Conservation (phyloP, 2,329 filamentous ascomycete species). For the Trichoderma sp. region DNA sequence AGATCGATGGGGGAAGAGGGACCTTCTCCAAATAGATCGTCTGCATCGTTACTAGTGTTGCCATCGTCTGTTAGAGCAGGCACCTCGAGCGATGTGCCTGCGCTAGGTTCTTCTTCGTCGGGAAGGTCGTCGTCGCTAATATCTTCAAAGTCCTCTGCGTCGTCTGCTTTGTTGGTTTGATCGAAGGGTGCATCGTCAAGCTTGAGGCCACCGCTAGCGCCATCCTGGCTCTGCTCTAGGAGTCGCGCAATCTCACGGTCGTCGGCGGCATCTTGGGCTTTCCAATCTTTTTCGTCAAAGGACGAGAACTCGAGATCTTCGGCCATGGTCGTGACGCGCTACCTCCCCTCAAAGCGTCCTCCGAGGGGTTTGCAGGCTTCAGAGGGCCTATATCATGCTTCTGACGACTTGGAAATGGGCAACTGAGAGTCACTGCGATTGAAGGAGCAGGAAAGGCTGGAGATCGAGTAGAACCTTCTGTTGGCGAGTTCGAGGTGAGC, state of each 20-base stretch:
- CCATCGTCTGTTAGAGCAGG: constrained; percentile 58
- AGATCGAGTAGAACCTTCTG: not conserved
- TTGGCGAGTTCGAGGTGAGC: not conserved
- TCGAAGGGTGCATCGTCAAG: constrained; percentile 52
- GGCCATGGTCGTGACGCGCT: constrained; percentile 32
- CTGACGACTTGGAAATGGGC: not conserved
- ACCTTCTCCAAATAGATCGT: constrained; percentile 68
- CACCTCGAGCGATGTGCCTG: constrained; percentile 44
- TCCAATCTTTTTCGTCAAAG: constrained; percentile 36
- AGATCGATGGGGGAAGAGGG: constrained; percentile 48
- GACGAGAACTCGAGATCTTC: constrained; percentile 35
- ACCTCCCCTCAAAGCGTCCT: constrained; percentile 26
- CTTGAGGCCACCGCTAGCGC: constrained; percentile 38
- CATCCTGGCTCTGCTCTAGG: constrained; percentile 42
- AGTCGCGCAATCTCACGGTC: constrained; percentile 46
- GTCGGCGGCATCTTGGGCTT: constrained; percentile 47
- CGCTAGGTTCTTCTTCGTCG: constrained; percentile 65
- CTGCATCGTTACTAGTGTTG: constrained; percentile 56
- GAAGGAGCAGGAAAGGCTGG: not conserved
- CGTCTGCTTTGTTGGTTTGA: constrained; percentile 77
- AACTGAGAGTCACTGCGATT: not conserved
- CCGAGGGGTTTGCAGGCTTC: constrained; percentile 24
- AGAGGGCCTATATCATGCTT: constrained; percentile 30
- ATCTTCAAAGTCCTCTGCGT: constrained; percentile 87
- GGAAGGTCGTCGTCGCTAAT: constrained; percentile 89